Base-by-base conservation (phyloP, 108 stramenopile species). In the Skeletonema tropicum region DNA sequence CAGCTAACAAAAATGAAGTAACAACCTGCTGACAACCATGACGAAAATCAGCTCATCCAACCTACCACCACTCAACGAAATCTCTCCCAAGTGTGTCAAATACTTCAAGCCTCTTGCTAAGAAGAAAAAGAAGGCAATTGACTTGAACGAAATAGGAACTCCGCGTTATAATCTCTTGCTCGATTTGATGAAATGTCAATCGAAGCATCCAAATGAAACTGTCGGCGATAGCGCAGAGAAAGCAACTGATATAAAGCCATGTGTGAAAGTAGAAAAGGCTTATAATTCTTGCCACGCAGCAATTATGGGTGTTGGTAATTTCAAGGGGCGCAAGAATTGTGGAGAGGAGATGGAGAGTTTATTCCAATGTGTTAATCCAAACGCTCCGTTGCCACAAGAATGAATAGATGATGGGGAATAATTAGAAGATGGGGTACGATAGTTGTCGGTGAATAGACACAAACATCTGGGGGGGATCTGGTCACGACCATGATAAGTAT, bases 301-400 rank as follows among this genome's bases (percentile, higher is more conserved):
- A 30, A 58, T 82, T 25, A 82, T 82, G 81, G 81, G 81, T 25
- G 69, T 73, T 19, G 81, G 81, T 14, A 71, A 70, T 26, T 82
- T 45, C 38, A 70, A 82, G 52, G 81, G 81, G 14, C 71, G 42
- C 62, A 76, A 55, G 41, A 42, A 82, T 49, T 82, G 81, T 73
- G 81, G 81, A 7, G 39, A 67, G 8, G 81, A 82, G 57, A 72
- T 82, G 64, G 64, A 65, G 41, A 35, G 33, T 11, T 71, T 75
- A 31, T 76, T 75, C 12, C 0, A 3, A 23, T 73, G 72, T 36
- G 62, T 73, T 2, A 73, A 73, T 65, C 59, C 70, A 42, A 39
- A 66, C 23, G 2, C 39, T 26, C 49, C 65, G 0, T n/a, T 45
- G 7, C 45, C 41, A 25, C 23, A 55, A 55, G 52, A 25, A 55